Conservation (phyloP, 768 basidiomycete genomes). For the Hericium alpestre region DNA sequence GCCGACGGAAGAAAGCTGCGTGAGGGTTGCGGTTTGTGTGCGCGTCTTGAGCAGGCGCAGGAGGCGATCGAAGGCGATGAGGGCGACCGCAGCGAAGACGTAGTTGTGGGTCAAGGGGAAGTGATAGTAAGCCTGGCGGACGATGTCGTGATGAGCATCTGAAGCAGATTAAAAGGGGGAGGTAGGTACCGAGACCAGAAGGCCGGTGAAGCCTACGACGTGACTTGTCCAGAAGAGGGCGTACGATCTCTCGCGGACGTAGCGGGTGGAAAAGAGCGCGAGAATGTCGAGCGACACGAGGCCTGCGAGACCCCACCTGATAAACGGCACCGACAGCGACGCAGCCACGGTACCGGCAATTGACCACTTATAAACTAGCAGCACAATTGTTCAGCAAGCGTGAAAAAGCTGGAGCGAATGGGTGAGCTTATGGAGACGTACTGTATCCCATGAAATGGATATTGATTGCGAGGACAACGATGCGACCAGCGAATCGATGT, state of each 20-base stretch:
- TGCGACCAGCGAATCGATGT: conserved; percentile 41
- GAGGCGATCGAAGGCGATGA: conserved; percentile 37
- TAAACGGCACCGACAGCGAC: background rate
- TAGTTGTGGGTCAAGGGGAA: conserved; percentile 26
- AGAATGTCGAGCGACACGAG: conserved; percentile 26
- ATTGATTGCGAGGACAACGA: conserved; percentile 30
- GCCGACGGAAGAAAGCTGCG: conserved; percentile 31
- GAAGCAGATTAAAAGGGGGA: background rate
- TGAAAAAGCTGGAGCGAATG: background rate
- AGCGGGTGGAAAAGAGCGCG: conserved; percentile 28
- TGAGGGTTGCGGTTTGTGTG: conserved; percentile 31
- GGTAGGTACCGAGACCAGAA: conserved; percentile 21
- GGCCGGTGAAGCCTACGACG: conserved; percentile 29
- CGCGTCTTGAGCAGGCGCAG: conserved; percentile 37
- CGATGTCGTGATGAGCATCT: background rate
- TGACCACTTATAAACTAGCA: conserved; percentile 9
- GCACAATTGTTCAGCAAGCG: background rate
- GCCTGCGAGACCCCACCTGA: conserved; percentile 23
- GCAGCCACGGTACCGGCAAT: background rate
- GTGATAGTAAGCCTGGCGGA: conserved; percentile 12
- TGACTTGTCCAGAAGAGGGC: conserved; percentile 35
- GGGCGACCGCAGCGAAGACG: conserved; percentile 26
- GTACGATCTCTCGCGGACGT: conserved; percentile 32
- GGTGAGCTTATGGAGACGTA: conserved; percentile 10
- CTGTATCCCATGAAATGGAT: conserved; percentile 33